phyloP scores from a whole-genome alignment of 164 flowering plant genomes.

The Magnolia changhungtana region DNA sequence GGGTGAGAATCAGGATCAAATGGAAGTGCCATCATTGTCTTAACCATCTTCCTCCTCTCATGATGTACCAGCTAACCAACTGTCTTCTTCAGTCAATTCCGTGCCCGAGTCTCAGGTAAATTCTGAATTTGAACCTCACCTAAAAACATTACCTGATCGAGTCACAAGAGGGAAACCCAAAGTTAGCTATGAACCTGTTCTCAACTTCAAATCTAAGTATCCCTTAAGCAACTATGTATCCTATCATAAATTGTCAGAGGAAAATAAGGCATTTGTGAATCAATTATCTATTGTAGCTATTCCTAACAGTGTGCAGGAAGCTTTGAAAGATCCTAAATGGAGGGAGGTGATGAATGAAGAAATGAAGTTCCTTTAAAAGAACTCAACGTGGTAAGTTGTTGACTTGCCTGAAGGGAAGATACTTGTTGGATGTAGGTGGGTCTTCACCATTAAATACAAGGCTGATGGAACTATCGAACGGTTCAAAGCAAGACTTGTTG shows the following conservation, averaged over 20 bases:
- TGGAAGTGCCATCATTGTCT: background rate
- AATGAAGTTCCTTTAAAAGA: no score
- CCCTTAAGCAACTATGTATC: slow-evolving; percentile 5
- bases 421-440: background rate
- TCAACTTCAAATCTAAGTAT: slow-evolving; percentile 3
- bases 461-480: background rate
- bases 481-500: background rate
- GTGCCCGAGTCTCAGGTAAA: background rate
- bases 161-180: background rate
- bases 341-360: no score
- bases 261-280: background rate
- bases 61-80: background rate
- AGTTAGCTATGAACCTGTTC: slow-evolving; percentile 6
- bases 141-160: background rate
- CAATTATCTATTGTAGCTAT: no score
- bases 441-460: background rate
- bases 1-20: background rate
- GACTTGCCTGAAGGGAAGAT: no score
- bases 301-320: no score
- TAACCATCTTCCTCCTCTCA: background rate
- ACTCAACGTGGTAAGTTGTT: no score
- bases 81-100: no score
- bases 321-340: no score
- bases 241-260: slow-evolving; percentile 4
- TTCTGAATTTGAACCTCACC: background rate